A percentile compares a stretch with the other conserved stretches of the same genome.
These are phyloP conservation scores for Iris pallida DNA, from an alignment of 116 monocot species.

Conservation along the genomic window DNA sequence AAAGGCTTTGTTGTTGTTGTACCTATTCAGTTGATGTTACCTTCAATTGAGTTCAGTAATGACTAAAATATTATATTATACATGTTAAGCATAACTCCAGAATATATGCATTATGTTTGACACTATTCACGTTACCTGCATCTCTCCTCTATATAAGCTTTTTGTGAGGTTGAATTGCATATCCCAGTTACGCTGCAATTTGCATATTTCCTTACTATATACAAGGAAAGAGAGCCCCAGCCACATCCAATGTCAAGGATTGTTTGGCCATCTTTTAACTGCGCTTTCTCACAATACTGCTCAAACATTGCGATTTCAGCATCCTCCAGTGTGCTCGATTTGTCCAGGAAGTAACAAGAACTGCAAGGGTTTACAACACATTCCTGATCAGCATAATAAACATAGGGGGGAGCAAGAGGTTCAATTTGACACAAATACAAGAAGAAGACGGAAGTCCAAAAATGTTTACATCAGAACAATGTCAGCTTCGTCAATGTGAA, in stretches of 20 bases:
- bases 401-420: background rate
- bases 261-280: constrained; percentile 65
- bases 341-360: constrained; percentile 66
- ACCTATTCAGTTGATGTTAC: too few species aligned
- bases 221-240: constrained; percentile 81
- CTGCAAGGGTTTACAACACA: constrained; percentile 24
- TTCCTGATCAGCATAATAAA: background rate
- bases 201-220: constrained; percentile 67
- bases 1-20: too few species aligned
- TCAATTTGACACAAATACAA: too few species aligned
- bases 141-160: constrained; percentile 71
- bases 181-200: constrained; percentile 75
- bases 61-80: too few species aligned
- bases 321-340: constrained; percentile 69
- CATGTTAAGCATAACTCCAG: too few species aligned
- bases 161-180: constrained; percentile 84
- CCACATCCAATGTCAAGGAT: constrained; percentile 94
- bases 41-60: too few species aligned
- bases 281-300: constrained; percentile 78
- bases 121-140: constrained; percentile 43
- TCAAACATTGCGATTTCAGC: constrained; percentile 83
- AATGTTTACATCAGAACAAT: too few species aligned
- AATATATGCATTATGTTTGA: background rate
- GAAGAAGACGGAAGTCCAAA: too few species aligned
- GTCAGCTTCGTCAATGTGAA: too few species aligned